Percentiles rank a stretch among this genome's conserved stretches.
Evolutionary conservation across 148 eudicot species (phyloP).

Genomic region (Tetragonia tetragonoides): DNA sequence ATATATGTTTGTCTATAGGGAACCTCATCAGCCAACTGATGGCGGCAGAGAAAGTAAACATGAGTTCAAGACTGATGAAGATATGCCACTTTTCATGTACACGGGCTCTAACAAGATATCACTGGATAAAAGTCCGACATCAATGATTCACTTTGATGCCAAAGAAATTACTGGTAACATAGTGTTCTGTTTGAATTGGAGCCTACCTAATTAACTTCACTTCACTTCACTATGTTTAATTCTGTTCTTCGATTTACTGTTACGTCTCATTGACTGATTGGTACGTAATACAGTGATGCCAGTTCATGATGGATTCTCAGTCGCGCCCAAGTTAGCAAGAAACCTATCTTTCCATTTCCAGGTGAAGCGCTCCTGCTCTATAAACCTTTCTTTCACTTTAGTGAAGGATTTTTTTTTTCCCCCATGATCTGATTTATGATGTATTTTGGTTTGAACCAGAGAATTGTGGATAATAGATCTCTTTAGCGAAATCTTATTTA

Average conservation of each 20-base stretch:
- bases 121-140: constrained; percentile 22
- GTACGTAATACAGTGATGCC: constrained; percentile 39
- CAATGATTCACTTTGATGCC: constrained; percentile 16
- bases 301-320: constrained; percentile 39
- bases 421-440: too few relatives aligned
- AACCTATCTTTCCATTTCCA: constrained; percentile 56
- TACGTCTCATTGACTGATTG: not conserved
- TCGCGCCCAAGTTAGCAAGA: constrained; percentile 34
- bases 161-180: constrained; percentile 16
- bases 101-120: constrained; percentile 36
- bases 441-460: not conserved
- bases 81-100: constrained; percentile 46
- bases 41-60: not conserved
- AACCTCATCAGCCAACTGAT: constrained; percentile 5
- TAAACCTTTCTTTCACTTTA: too few relatives aligned
- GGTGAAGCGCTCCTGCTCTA: constrained; percentile 29
- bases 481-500: not conserved
- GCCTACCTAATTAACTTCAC: not conserved
- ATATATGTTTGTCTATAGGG: not conserved
- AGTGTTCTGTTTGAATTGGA: not conserved
- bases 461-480: too few relatives aligned
- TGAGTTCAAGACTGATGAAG: constrained; percentile 35
- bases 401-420: too few relatives aligned
- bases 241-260: too few relatives aligned
- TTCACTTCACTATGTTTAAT: not conserved